A percentile compares a stretch with the other conserved stretches of the same genome.
These are phyloP conservation scores for Lichtheimia ornata DNA, from an alignment of 371 early-diverging fungal genomes.

Conservation along the genomic window DNA sequence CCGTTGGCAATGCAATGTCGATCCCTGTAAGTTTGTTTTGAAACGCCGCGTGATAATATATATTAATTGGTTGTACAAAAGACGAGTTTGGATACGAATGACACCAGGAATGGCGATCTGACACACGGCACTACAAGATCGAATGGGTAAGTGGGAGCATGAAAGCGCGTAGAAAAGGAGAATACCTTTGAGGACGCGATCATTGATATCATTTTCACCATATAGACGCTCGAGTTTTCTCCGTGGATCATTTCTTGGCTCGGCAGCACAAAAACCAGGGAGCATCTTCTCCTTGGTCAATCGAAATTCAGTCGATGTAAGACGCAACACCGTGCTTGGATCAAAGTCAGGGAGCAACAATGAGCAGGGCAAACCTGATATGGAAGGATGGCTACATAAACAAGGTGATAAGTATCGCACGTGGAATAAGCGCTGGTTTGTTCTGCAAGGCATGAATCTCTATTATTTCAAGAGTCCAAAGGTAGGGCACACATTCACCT, in stretches of 20 bases:
- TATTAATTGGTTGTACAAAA: slow-evolving; percentile 2
- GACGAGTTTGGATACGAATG: neutral
- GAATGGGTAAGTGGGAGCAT: neutral
- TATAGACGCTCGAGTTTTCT: slow-evolving; percentile 13
- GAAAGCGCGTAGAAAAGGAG: neutral
- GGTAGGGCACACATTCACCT: slow-evolving; percentile 12
- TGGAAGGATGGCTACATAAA: slow-evolving; percentile 70
- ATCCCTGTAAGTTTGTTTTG: neutral
- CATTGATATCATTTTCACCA: neutral
- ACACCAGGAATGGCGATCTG: neutral
- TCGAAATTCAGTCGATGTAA: slow-evolving; percentile 20
- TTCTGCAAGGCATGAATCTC: slow-evolving; percentile 60
- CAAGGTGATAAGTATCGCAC: slow-evolving; percentile 66
- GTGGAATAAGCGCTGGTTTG: slow-evolving; percentile 73
- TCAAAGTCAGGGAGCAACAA: neutral
- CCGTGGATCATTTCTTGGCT: slow-evolving; percentile 15
- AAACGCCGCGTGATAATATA: neutral
- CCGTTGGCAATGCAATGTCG: neutral
- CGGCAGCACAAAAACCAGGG: slow-evolving; percentile 3
- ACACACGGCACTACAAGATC: neutral
- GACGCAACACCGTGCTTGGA: too few relatives aligned
- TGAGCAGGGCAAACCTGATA: slow-evolving; percentile 38
- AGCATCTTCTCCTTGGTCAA: slow-evolving; percentile 17
- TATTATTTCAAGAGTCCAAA: slow-evolving; percentile 66
- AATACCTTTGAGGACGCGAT: neutral